phyloP scores from a whole-genome alignment of 352 stramenopile species.

The Achlya hypogyna region DNA sequence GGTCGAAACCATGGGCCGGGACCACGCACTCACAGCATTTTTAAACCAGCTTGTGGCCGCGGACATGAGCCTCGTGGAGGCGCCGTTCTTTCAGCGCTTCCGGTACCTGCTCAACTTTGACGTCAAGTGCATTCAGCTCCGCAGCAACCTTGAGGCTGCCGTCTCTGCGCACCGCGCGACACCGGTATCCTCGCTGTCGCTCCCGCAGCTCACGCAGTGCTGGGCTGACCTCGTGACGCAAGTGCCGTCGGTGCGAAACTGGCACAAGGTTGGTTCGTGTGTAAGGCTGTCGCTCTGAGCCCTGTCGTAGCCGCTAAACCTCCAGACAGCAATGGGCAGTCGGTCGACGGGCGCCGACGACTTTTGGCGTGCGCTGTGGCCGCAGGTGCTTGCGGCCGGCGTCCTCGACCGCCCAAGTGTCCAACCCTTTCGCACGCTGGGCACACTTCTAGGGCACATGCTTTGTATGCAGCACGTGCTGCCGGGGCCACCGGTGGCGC shows the following conservation, averaged over 20 bases:
- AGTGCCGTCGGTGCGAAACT: not conserved
- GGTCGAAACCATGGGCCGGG: not conserved
- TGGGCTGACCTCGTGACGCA: not conserved
- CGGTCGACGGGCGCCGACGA: not conserved
- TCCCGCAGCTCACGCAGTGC: not conserved
- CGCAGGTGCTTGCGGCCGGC: not conserved
- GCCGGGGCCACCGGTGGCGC: not conserved
- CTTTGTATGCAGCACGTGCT: not conserved
- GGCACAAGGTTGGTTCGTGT: not conserved
- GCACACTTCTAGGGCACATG: not conserved
- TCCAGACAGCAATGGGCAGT: not conserved
- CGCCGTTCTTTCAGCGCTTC: slow-evolving; percentile 12
- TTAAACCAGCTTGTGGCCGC: not conserved
- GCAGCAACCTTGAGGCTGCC: not conserved
- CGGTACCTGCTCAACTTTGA: slow-evolving; percentile 11
- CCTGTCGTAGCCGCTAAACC: not conserved
- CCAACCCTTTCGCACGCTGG: not conserved
- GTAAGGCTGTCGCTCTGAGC: not conserved
- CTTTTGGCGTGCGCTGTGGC: not conserved
- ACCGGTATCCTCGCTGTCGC: not conserved
- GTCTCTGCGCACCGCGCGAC: not conserved
- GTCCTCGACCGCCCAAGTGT: not conserved
- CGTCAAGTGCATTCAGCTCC: not conserved
- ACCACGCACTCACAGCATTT: not conserved
- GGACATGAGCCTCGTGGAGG: not conserved